Base-by-base conservation (phyloP, 805 yeast species). In the Debaryomyces tyrocola region DNA sequence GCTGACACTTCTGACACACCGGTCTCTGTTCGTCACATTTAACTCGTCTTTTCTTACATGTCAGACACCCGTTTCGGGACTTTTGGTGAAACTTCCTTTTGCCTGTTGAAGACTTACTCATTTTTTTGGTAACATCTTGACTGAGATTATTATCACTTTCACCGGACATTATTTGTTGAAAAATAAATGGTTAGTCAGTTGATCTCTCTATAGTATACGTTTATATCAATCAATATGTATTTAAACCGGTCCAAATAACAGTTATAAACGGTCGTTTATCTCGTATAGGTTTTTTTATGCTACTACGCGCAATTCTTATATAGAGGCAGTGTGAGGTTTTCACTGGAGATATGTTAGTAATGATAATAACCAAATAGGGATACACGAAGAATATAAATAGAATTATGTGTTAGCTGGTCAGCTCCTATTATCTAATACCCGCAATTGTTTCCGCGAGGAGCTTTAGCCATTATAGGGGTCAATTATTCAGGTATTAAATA, bases 21-120 rank as follows among this genome's bases (percentile, higher is more conserved):
- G 97, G 97, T 49, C 83, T 85, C 0, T 72, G 70, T 64, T 92
- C 97, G 62, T 91, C 97, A 73, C 98, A 91, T 62, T 91, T 91
- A 35, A 92, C 97, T 43, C 97, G 74, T 56, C 98, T 78, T 52
- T 81, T 78, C 60, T 91, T 91, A 67, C 98, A 91, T 2, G 95
- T 87, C 34, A 83, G 79, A 67, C 98, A 91, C 0, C 98, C 98
- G 46, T 82, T 80, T 47, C 96, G 79, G 31, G 96, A 87, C 66
- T 92, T 92, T 49, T 84, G 87, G 62, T 92, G 98, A 58, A 85
- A 92, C 58, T 88, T 86, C 38, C 97, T 77, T 66, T 90, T 91
- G 5, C 87, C 89, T 0, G 83, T 79, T 0, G 86, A 50, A 10
- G 55, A 18, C 37, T 54, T 55, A 21, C 44, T 34, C 20, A 41